Base-by-base conservation (phyloP, 139 green algal species). In the Haematococcus sp. region DNA sequence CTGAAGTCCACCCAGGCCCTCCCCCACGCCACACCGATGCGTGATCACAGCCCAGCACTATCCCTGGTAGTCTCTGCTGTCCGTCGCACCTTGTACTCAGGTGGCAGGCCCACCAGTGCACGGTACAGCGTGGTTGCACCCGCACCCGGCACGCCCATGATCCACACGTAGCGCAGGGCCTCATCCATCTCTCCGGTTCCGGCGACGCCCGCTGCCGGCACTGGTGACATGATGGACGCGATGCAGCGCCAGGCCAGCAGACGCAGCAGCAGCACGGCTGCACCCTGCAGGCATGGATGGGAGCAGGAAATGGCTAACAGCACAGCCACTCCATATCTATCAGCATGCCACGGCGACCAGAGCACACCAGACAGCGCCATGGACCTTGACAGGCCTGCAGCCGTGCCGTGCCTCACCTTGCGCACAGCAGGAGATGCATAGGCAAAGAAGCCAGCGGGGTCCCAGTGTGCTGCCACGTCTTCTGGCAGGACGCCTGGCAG, bases 91-190 rank as follows among this genome's bases (percentile, higher is more conserved):
- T 76, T 28, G 63, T 76, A 82, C 25, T 77, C 70, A 25, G 32
- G 7, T 3, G 76, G 70, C 76, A 77, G 64, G 27, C 71, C 63
- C 23, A 56, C 56, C 63, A 82, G 63, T 0, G 34, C 13, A 4
- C 55, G 64, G 63, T 77, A 82, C 52, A 74, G 27, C 16, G 76
- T 74, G 54, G 63, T 23, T 1, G 55, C 51, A 15, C 70, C 76
- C 13, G 59, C 60, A 13, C 70, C 76, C 17, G 23, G 28, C 33
- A 43, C 32, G 30, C 76, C 76, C 61, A 75, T 30, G 34, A 82
- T 54, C 34, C 70, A 82, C 46, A 77, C 76, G 63, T 82, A 82
- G 54, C 71, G 66, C 54, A 82, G 70, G 28, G 70, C 56, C 54
- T 77, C 67, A 0, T 65, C 27, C 19, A 7, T 44, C 15, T 72